Evolutionary conservation across 352 stramenopile species (phyloP).

Genomic region (Saprolegnia diclina): DNA sequence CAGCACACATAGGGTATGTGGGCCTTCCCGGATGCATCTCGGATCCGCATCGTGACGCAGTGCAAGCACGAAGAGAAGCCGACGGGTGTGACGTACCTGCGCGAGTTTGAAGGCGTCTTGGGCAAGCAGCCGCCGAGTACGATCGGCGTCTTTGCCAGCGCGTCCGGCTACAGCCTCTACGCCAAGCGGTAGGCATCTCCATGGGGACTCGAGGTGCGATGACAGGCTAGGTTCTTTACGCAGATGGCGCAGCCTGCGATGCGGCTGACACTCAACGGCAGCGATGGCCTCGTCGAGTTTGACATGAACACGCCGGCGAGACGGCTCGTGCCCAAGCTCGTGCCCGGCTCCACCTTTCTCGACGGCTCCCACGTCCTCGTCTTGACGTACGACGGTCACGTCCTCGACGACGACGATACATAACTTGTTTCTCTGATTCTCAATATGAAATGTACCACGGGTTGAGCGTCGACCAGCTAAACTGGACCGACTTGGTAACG

Average conservation of each 20-base stretch:
- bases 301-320: constrained; percentile 56
- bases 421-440: not conserved
- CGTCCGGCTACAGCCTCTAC: constrained; percentile 75
- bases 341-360: constrained; percentile 55
- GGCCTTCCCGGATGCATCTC: constrained; percentile 45
- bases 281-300: constrained; percentile 46
- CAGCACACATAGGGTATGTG: constrained; percentile 42
- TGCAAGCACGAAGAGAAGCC: constrained; percentile 76
- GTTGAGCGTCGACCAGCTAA: not conserved
- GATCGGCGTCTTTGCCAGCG: constrained; percentile 60
- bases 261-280: constrained; percentile 48
- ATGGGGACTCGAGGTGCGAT: not conserved
- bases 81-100: constrained; percentile 57
- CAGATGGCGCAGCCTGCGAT: constrained; percentile 55
- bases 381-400: constrained; percentile 59
- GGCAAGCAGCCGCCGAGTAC: constrained; percentile 37
- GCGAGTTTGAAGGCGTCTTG: constrained; percentile 72
- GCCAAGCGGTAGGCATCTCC: constrained; percentile 43
- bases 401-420: constrained; percentile 33
- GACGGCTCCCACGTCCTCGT: constrained; percentile 58
- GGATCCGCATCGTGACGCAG: constrained; percentile 66
- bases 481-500: not conserved
- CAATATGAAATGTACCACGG: not conserved
- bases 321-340: constrained; percentile 54
- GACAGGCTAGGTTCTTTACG: constrained; percentile 44